Conservation (phyloP, 805 yeast genomes). For the Yarrowia sp. region DNA sequence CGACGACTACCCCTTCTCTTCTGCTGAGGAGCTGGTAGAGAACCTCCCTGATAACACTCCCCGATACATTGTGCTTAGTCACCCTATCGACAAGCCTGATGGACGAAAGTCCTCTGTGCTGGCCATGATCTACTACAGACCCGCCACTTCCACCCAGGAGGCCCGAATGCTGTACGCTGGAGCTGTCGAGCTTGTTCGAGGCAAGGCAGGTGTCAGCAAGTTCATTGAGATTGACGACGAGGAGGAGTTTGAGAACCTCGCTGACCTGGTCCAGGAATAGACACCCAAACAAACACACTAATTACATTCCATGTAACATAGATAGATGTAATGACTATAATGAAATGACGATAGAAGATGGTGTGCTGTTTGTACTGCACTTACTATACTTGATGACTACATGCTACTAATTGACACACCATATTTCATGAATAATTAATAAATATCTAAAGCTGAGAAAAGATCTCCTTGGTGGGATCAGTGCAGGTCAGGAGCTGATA, state of each 20-base stretch:
- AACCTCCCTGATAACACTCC: constrained; percentile 85
- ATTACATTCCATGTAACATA: constrained; percentile 25
- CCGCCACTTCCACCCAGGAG: constrained; percentile 83
- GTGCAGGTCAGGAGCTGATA: constrained; percentile 26
- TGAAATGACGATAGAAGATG: too few species aligned
- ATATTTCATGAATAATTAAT: constrained; percentile 1
- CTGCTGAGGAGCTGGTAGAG: constrained; percentile 70
- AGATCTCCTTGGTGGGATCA: constrained; percentile 33
- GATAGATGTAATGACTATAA: constrained; percentile 28
- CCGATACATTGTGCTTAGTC: constrained; percentile 74
- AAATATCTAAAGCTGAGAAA: constrained; percentile 3
- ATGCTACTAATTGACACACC: neutral
- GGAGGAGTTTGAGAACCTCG: constrained; percentile 71
- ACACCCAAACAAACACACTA: neutral
- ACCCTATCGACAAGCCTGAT: constrained; percentile 72
- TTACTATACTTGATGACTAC: too few species aligned
- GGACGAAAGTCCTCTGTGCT: constrained; percentile 78
- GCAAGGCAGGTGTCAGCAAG: constrained; percentile 76
- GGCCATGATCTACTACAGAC: constrained; percentile 85
- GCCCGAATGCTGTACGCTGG: constrained; percentile 90
- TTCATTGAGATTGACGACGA: constrained; percentile 68
- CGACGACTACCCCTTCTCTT: constrained; percentile 54
- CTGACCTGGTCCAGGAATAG: constrained; percentile 46
- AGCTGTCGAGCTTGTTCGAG: constrained; percentile 79
- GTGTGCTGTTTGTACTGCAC: too few species aligned